Conservation (phyloP, 169 alveolate genomes). For the Eimeria maxima region DNA sequence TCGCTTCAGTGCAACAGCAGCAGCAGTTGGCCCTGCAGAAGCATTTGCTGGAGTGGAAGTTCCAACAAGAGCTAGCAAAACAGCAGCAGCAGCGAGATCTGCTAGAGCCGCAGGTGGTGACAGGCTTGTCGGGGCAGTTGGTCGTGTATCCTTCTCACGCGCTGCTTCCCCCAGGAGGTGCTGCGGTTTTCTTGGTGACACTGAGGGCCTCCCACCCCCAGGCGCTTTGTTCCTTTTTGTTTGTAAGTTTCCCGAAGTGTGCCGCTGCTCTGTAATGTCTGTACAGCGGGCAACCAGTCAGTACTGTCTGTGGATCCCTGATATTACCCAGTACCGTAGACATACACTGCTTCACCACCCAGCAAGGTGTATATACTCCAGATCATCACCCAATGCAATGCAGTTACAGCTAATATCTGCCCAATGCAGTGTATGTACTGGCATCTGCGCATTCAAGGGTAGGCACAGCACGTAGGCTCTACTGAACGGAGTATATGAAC, state of each 20-base stretch:
- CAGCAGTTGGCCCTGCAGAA: slow-evolving; percentile 16
- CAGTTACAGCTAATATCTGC: neutral
- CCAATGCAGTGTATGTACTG: neutral
- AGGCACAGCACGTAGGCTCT: too few relatives aligned
- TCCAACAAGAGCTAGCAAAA: neutral
- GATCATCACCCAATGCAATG: too few relatives aligned
- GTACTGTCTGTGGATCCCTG: too few relatives aligned
- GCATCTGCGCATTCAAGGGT: neutral
- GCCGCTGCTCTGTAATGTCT: too few relatives aligned
- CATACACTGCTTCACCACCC: too few relatives aligned
- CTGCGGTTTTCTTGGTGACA: slow-evolving; percentile 15
- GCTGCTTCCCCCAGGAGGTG: slow-evolving; percentile 43
- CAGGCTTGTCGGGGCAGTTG: slow-evolving; percentile 55
- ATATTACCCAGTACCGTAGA: too few relatives aligned
- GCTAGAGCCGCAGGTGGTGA: slow-evolving; percentile 7
- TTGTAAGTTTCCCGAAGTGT: slow-evolving; percentile 3
- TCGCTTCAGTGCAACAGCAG: neutral
- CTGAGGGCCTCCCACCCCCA: slow-evolving; percentile 61
- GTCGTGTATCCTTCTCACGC: neutral
- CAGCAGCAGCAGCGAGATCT: slow-evolving; percentile 1
- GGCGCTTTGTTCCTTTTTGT: neutral
- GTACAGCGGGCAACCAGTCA: too few relatives aligned
- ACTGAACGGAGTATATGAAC: too few relatives aligned
- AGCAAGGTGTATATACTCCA: too few relatives aligned
- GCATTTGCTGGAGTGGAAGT: neutral